Evolutionary conservation across 208 protist genomes (phyloP), one percentile per base, ranked within the genome.

Genomic region (Wallacemonas collosoma): DNA sequence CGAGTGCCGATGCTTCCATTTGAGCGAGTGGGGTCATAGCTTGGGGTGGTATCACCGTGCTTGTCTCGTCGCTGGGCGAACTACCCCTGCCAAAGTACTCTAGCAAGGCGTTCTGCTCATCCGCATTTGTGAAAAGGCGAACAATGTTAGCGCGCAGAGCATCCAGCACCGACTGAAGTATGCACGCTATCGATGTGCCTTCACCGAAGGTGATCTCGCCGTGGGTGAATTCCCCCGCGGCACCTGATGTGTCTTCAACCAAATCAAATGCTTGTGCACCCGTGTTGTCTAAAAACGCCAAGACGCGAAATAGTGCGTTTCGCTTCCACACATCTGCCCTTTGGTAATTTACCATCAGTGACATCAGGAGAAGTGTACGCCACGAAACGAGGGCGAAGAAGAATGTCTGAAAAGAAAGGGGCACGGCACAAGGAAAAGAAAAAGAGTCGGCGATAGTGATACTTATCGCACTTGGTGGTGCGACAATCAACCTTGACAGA

Each of bases 251-350:
- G 35, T 83, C 77, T 4, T 66, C 45, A n/a, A 50, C 47, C 7
- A 93, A 62, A 11, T 80, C 77, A 67, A 96, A 94, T 0, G 72
- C 36, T 68, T 96, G 91, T 5, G 83, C 55, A 15, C 86, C 88
- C n/a, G 83, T 86, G 76, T 85, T 87, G 77, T 96, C 91, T 4
- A 96, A 79, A 54, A 96, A 94, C 0, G 86, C 91, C 3, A 96
- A 77, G 4, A 94, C 53, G 17, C 91, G 89, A 75, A 94, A 94
- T 2, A 96, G 72, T 1, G 86, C 73, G 58, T 94, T 89, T 0
- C 58, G 39, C n/a, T 77, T 72, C 81, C 83, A 93, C 53, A n/a
- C 14, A 17, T 57, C 53, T 57, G 15, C 53, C 17, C 26, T 6
- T 17, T 57, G 15, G 26, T 26, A 26, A 26, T 26, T 26, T 26